phyloP scores from a whole-genome alignment of 768 basidiomycete species.

The Exsudoporus frostii region DNA sequence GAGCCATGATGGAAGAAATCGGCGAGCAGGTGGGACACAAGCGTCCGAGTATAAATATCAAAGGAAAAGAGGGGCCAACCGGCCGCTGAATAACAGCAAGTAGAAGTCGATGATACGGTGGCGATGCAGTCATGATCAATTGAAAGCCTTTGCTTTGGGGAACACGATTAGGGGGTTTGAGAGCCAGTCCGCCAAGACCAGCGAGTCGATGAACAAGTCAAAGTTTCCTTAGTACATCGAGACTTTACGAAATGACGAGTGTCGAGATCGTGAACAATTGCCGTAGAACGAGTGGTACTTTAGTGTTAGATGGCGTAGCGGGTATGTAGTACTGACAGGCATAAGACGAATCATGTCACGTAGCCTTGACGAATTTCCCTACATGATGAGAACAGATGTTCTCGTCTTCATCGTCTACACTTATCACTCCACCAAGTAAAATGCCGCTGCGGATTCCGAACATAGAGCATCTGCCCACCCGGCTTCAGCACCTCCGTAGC shows the following conservation, averaged over 20 bases:
- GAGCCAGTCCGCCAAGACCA: too few species aligned
- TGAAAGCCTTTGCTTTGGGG: not conserved
- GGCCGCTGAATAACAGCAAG: not conserved
- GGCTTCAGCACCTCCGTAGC: conserved; percentile 54
- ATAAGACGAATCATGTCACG: not conserved
- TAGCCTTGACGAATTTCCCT: conserved; percentile 53
- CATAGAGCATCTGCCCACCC: conserved; percentile 64
- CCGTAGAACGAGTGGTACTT: not conserved
- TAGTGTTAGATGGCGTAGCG: not conserved
- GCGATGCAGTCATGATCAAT: not conserved
- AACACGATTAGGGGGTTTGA: too few species aligned
- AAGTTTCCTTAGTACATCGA: not conserved
- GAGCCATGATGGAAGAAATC: not conserved
- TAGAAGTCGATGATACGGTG: not conserved
- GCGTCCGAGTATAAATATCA: not conserved
- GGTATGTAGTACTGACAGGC: not conserved
- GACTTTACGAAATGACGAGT: not conserved
- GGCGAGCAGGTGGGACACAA: not conserved
- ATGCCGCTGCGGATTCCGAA: conserved; percentile 48
- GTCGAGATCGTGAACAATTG: not conserved
- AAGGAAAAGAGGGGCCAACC: not conserved
- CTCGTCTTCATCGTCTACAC: conserved; percentile 48
- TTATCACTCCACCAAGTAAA: conserved; percentile 64
- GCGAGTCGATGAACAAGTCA: not conserved
- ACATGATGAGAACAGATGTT: conserved; percentile 57